Evolutionary conservation across 129 eudicot species (phyloP).

Genomic region (Helianthus annuus): HanXRQr2.0-SUNRISE NC_035449.2:32299537-32300036

Average conservation of each 20-base stretch:
- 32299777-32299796: neutral
- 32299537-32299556: conserved; percentile 6
- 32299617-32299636: conserved; percentile 11
- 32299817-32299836: neutral
- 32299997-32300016: neutral
- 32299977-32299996: neutral
- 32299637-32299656: conserved; percentile 5
- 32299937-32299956: neutral
- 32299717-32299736: neutral
- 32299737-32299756: too few species aligned
- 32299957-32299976: neutral
- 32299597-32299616: neutral
- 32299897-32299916: neutral
- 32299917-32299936: neutral
- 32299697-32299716: neutral
- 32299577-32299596: conserved; percentile 10
- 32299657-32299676: neutral
- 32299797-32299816: neutral
- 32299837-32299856: neutral
- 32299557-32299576: conserved; percentile 5
- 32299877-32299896: neutral
- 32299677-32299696: neutral
- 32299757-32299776: neutral
- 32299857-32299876: too few species aligned
- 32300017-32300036: neutral